Evolutionary conservation across 129 eudicot genomes (phyloP).

Genomic region (Helianthus annuus): HanXRQr2.0-SUNRISE NC_035440.2:21183483-21183982

Average conservation of each 20-base stretch:
- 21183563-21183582: not conserved
- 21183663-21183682: not conserved
- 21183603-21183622: not conserved
- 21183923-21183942: too few species aligned
- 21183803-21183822: not conserved
- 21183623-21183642: not conserved
- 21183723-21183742: not conserved
- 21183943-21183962: too few species aligned
- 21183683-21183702: slow-evolving; percentile 13
- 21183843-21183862: slow-evolving; percentile 1
- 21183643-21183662: too few species aligned
- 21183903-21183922: too few species aligned
- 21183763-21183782: not conserved
- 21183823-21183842: slow-evolving; percentile 2
- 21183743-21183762: not conserved
- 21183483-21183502: slow-evolving; percentile 5
- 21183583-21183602: not conserved
- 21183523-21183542: not conserved
- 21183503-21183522: not conserved
- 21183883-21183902: too few species aligned
- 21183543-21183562: not conserved
- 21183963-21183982: too few species aligned
- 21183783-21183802: not conserved
- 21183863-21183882: slow-evolving; percentile 2
- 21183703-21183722: not conserved